Evolutionary conservation across 495 filamentous ascomycete species (phyloP).

Genomic region (Xylaria longipes): DNA sequence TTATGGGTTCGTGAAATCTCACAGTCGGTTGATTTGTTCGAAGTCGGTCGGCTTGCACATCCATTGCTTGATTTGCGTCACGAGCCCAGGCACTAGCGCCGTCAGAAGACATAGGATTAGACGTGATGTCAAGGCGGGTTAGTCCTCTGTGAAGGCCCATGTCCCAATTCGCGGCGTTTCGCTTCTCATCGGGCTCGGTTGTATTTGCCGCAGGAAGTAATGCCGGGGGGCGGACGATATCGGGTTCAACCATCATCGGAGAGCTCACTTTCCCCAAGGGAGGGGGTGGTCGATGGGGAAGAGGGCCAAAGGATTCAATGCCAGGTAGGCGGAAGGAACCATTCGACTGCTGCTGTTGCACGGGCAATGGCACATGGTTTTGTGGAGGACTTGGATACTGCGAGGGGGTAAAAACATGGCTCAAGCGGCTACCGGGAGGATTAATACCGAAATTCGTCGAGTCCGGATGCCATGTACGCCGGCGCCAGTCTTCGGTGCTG

Average conservation of each 20-base stretch:
- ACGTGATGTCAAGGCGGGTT: conserved; percentile 73
- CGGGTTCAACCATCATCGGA: conserved; percentile 71
- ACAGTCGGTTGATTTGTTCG: conserved; percentile 48
- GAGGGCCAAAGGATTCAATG: conserved; percentile 65
- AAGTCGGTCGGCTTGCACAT: conserved; percentile 52
- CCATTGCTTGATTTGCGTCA: conserved; percentile 57
- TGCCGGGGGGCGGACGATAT: conserved; percentile 49
- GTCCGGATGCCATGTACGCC: conserved; percentile 90
- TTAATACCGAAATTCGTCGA: conserved; percentile 59
- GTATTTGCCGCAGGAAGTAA: conserved; percentile 52
- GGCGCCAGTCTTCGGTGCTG: conserved; percentile 71
- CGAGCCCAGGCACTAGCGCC: conserved; percentile 57
- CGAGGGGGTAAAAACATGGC: conserved; percentile 61
- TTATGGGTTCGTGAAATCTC: conserved; percentile 50
- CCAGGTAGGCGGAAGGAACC: conserved; percentile 72
- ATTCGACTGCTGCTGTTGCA: conserved; percentile 32
- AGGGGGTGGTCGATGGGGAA: conserved; percentile 51
- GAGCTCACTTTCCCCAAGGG: conserved; percentile 68
- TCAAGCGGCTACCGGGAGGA: conserved; percentile 48
- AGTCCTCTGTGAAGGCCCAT: conserved; percentile 75
- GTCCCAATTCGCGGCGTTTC: conserved; percentile 74
- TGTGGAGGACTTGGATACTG: conserved; percentile 62
- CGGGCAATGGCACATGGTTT: conserved; percentile 59
- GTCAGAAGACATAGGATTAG: conserved; percentile 62
- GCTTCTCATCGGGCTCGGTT: conserved; percentile 62